Base-by-base conservation (phyloP, 2,329 filamentous ascomycete species). In the Diplodia sapinea region DNA sequence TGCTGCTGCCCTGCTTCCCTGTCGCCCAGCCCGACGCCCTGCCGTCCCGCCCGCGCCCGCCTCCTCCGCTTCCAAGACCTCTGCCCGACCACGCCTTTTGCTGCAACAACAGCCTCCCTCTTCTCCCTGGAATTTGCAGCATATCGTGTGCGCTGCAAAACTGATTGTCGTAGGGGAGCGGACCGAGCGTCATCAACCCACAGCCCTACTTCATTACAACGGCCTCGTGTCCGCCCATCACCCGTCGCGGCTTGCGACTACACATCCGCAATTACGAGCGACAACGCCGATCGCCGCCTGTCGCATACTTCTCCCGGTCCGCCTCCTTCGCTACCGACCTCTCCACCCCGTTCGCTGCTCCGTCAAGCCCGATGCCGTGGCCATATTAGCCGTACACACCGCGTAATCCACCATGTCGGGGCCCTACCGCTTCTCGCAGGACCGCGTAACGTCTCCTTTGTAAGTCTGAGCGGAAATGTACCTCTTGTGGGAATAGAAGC, bases 391-490 rank as follows among this genome's bases (percentile, higher is more conserved):
- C 29, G 49, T 63, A 63, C 59, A 43, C 43, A 51, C 59, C 59
- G 59, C 59, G 50, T 51, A 63, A 59, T 55, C 56, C 43, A 61
- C 43, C 65, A 67, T 67, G 65, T 61, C 65, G 56, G 65, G 65
- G 29, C 65, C 65, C 47, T 67, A 67, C 20, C 51, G 61, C 43
- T 68, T 68, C 29, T 12, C 47, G 29, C 43, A 38, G 29, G 68
- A 69, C 20, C 56, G 63, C 36, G 56, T 68, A 13, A 70, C 65
- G 11, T 71, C 70, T 31, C 70, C 70, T 8, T 52, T 71, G 70
- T 71, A 62, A 56, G 70, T 69, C 26, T 29, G 15, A 68, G 13
- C 17, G n/a, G 43, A 13, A n/a, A 15, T 9, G 20, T 20, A 20
- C 43, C 43, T 47, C 17, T 47, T n/a, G 43, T 47, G 8, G 43